Base-by-base conservation (phyloP, 2,329 filamentous ascomycete species). In the Fusarium sp. region DNA sequence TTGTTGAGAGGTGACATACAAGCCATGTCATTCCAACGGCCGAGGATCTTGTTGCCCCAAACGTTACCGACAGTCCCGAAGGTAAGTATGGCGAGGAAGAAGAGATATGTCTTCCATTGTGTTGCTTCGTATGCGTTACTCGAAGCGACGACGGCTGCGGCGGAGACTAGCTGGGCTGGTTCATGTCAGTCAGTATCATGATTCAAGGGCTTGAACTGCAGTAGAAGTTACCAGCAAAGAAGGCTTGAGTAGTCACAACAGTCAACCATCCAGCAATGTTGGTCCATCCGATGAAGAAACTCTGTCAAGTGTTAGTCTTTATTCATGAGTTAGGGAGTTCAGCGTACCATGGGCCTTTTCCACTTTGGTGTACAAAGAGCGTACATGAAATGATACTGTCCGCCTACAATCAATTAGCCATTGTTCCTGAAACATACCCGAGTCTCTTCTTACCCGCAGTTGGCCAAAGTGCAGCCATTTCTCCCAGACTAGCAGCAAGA, bases 371-470 rank as follows among this genome's bases (percentile, higher is more conserved):
- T 82, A 50, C 81, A 84, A 12, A 85, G 54, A 1, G 83, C 83
- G 62, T 84, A 84, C 10, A 83, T 83, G n/a, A 84, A 85, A 54
- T 86, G 83, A 74, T 86, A 86, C 48, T 86, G 85, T 2, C 85
- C 85, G 14, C 65, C 65, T 68, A 3, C 0, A 6, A 3, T 3
- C 1, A 6, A 36, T 66, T 0, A 66, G 36, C 1, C 4, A n/a
- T 22, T 15, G 13, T 26, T n/a, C 6, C 6, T 1, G 2, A 13
- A 18, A 32, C 13, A 15, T 20, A 13, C 6, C 5, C 26, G 15
- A 36, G 12, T 34, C 9, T 11, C 4, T 1, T 3, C 51, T 26
- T 41, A 20, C 84, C 85, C 0, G 84, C 83, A 0, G 85, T 87
- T 0, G 84, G 85, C 83, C 84, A 86, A 45, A 86, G 80, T 3